These are phyloP conservation scores for Trypanosoma conorhini DNA, from an alignment of 208 protist species.

Conservation along the genomic window DNA sequence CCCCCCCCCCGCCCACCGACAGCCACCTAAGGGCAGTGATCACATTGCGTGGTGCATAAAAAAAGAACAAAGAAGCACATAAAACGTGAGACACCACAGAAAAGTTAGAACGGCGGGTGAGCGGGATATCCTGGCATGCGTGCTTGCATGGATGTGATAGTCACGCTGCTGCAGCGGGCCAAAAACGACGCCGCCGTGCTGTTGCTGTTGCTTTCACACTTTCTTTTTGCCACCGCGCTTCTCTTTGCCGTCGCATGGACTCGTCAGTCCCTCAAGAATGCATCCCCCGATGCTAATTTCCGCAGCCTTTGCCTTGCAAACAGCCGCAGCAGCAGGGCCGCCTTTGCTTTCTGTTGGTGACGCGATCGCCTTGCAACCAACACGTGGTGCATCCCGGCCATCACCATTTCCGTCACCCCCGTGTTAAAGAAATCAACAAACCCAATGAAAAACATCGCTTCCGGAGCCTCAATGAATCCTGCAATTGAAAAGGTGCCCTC, in stretches of 20 bases:
- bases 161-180: background rate
- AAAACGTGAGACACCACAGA: background rate
- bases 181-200: background rate
- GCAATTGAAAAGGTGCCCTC: slow-evolving; percentile 58
- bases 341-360: slow-evolving; percentile 34
- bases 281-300: background rate
- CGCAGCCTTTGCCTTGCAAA: slow-evolving; percentile 25
- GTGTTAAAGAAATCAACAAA: slow-evolving; percentile 77
- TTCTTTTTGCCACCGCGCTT: background rate
- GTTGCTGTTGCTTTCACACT: background rate
- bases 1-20: too few relatives aligned
- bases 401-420: slow-evolving; percentile 58
- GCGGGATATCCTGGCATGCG: background rate
- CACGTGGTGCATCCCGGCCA: slow-evolving; percentile 72
- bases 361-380: slow-evolving; percentile 57
- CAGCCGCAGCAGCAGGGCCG: slow-evolving; percentile 52
- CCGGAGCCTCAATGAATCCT: slow-evolving; percentile 57
- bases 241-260: background rate
- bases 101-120: background rate
- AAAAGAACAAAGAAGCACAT: background rate
- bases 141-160: background rate
- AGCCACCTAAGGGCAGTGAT: background rate
- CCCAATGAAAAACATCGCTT: slow-evolving; percentile 74
- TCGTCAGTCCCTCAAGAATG: background rate
- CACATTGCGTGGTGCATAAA: background rate